Evolutionary conservation across 495 filamentous ascomycete genomes (phyloP).

Genomic region (Geoglossum glabrum): DNA sequence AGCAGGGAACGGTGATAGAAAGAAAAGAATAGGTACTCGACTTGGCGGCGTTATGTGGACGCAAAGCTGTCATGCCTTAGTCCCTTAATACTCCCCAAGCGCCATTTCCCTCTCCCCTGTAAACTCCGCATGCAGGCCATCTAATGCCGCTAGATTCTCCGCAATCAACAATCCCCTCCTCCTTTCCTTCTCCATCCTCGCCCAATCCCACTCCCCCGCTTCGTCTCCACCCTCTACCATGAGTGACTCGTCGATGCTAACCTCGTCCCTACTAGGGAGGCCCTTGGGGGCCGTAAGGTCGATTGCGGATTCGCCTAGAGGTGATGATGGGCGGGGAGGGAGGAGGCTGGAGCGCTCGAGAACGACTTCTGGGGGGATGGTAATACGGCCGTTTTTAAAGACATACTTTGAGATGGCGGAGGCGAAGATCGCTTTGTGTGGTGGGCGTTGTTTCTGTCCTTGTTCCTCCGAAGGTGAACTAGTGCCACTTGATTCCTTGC

Average conservation of each 20-base stretch:
- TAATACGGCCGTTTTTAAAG: conserved; percentile 70
- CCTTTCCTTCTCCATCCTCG: conserved; percentile 4
- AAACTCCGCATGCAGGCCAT: conserved; percentile 1
- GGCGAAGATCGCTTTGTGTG: conserved; percentile 34
- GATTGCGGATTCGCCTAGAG: neutral
- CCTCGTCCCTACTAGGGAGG: neutral
- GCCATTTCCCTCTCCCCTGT: conserved; percentile 2
- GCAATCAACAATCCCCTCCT: neutral
- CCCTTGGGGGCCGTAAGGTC: neutral
- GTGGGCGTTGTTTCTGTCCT: neutral
- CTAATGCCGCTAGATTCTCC: conserved; percentile 1
- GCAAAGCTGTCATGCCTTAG: too few relatives aligned
- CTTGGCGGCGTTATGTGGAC: too few relatives aligned
- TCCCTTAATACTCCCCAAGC: conserved; percentile 1
- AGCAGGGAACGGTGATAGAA: too few relatives aligned
- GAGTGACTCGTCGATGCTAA: neutral
- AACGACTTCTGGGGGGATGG: conserved; percentile 62
- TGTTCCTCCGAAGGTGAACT: neutral
- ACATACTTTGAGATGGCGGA: conserved; percentile 72
- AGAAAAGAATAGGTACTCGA: too few relatives aligned
- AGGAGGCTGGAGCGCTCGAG: conserved; percentile 48
- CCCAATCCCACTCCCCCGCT: conserved; percentile 4
- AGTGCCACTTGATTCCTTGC: conserved; percentile 2
- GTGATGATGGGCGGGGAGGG: conserved; percentile 24
- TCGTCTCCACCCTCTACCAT: neutral